Evolutionary conservation across 208 protist species (phyloP).

Genomic region (Acanthamoeba lenticulata): DNA sequence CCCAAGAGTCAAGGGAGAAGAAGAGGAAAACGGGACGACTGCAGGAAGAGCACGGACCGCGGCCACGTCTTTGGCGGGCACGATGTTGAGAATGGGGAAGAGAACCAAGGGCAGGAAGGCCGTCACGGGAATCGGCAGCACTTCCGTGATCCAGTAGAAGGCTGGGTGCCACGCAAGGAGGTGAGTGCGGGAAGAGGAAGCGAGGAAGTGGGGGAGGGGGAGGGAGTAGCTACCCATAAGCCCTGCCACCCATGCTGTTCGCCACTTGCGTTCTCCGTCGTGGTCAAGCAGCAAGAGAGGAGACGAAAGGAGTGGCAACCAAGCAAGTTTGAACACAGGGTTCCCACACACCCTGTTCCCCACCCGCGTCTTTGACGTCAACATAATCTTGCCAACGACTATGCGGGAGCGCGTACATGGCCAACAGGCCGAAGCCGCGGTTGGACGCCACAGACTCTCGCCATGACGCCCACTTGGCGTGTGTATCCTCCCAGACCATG

Average conservation of each 20-base stretch:
- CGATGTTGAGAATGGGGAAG: constrained; percentile 28
- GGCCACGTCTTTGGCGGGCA: constrained; percentile 11
- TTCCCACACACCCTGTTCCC: background rate
- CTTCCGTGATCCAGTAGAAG: constrained; percentile 60
- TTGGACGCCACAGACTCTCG: too few species aligned
- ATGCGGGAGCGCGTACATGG: too few species aligned
- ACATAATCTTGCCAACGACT: too few species aligned
- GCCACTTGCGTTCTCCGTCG: background rate
- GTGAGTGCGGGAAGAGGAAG: background rate
- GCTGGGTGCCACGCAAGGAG: constrained; percentile 26
- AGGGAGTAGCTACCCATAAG: background rate
- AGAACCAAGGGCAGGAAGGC: constrained; percentile 16
- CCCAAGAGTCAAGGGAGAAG: too few species aligned
- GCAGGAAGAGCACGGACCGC: background rate
- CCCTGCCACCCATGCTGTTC: constrained; percentile 36
- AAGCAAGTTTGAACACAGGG: background rate
- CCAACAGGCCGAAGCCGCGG: too few species aligned
- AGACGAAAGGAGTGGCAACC: background rate
- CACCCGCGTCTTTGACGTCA: too few species aligned
- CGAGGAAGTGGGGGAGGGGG: background rate
- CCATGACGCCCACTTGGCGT: too few species aligned
- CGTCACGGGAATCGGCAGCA: constrained; percentile 31
- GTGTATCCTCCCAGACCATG: too few species aligned
- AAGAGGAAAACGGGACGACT: too few species aligned
- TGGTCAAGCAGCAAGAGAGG: background rate